Percentiles rank a stretch among this genome's conserved stretches.
These are phyloP conservation scores for Retiboletus flavoniger DNA, from an alignment of 1,284 basidiomycete species.

Conservation along the genomic window DNA sequence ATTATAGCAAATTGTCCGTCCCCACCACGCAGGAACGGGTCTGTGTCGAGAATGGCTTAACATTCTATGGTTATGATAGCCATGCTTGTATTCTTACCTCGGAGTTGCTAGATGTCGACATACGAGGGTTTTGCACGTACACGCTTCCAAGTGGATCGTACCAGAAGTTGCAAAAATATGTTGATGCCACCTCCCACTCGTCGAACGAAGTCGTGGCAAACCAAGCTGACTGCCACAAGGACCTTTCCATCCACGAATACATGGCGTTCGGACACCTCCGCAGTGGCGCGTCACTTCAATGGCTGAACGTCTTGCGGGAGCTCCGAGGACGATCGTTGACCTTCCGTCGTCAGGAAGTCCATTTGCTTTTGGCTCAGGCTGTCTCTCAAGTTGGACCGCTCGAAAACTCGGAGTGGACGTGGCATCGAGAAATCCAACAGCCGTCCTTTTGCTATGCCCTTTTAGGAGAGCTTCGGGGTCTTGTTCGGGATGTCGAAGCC, in stretches of 20 bases:
- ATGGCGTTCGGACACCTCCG: conserved; percentile 44
- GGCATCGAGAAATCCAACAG: conserved; percentile 37
- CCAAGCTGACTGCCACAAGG: conserved; percentile 39
- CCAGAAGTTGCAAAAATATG: conserved; percentile 35
- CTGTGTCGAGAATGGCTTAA: conserved; percentile 39
- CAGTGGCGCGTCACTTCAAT: conserved; percentile 44
- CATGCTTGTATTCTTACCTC: conserved; percentile 15
- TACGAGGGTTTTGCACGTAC: conserved; percentile 32
- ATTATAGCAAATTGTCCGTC: conserved; percentile 35
- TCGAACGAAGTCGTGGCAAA: conserved; percentile 45
- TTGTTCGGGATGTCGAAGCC: conserved; percentile 32
- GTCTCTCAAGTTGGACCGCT: conserved; percentile 43
- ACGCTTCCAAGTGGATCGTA: conserved; percentile 37
- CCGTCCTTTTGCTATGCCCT: conserved; percentile 36
- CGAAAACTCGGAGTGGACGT: conserved; percentile 21
- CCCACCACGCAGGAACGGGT: conserved; percentile 26
- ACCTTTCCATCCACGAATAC: conserved; percentile 44
- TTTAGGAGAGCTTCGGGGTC: conserved; percentile 34
- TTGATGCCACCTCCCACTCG: conserved; percentile 39
- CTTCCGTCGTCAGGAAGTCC: conserved; percentile 40
- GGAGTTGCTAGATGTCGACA: conserved; percentile 10
- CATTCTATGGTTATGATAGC: conserved; percentile 24
- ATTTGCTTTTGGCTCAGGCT: conserved; percentile 41
- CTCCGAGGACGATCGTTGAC: conserved; percentile 37
- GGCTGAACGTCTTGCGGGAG: conserved; percentile 49